Conservation (phyloP, 768 basidiomycete genomes). For the Pleurotus tuoliensis region DNA sequence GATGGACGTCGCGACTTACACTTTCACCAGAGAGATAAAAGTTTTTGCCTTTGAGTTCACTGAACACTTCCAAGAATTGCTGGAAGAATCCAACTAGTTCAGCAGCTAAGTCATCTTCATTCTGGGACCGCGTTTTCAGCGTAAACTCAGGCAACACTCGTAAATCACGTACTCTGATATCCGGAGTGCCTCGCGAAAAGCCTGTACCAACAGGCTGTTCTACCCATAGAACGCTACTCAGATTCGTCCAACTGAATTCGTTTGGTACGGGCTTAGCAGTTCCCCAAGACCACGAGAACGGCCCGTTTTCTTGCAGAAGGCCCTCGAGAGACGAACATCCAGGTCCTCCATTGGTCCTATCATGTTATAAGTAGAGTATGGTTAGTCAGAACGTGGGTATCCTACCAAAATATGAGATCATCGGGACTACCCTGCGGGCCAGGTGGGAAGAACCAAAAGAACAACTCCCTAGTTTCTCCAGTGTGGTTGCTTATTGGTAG, state of each 20-base stretch:
- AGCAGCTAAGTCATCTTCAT: constrained; percentile 45
- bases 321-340: constrained; percentile 76
- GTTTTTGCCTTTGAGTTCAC: constrained; percentile 69
- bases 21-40: constrained; percentile 72
- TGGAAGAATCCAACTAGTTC: constrained; percentile 60
- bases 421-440: constrained; percentile 68
- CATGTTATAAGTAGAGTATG: not conserved
- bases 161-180: constrained; percentile 43
- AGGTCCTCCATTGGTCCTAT: constrained; percentile 78
- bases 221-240: constrained; percentile 70
- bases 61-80: constrained; percentile 74
- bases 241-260: constrained; percentile 74
- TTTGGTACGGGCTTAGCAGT: constrained; percentile 62
- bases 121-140: constrained; percentile 20
- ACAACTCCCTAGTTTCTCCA: constrained; percentile 72
- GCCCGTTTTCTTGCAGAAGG: constrained; percentile 71
- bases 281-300: constrained; percentile 62
- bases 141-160: not conserved
- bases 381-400: not conserved
- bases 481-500: constrained; percentile 59
- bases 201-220: constrained; percentile 83
- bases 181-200: constrained; percentile 66
- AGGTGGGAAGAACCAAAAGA: constrained; percentile 85
- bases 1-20: constrained; percentile 37
- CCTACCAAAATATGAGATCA: constrained; percentile 72